These are phyloP conservation scores for Globisporangium carolinianum DNA, from an alignment of 352 stramenopile species.

Conservation along the genomic window DNA sequence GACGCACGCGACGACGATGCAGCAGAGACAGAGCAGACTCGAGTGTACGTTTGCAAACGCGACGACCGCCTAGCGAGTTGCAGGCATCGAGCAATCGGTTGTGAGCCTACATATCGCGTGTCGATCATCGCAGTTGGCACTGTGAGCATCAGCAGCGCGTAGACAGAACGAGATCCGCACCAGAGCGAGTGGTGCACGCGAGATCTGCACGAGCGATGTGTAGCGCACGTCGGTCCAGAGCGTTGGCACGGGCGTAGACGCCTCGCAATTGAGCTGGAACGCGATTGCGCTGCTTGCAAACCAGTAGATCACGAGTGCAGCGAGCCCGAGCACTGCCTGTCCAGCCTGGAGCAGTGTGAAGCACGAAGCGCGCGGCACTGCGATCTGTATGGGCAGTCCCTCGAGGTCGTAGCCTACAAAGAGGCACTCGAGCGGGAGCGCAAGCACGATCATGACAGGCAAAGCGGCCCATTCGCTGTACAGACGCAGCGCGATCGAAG, in stretches of 20 bases:
- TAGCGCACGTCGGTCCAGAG: conserved; percentile 61
- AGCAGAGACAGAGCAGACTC: conserved; percentile 22
- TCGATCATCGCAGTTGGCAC: too few relatives aligned
- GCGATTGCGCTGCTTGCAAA: conserved; percentile 22
- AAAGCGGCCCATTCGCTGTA: conserved; percentile 52
- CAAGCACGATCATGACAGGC: conserved; percentile 37
- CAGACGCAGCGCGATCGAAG: conserved; percentile 35
- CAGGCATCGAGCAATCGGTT: too few relatives aligned
- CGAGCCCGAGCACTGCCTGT: conserved; percentile 21
- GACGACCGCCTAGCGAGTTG: conserved; percentile 20
- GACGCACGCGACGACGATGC: conserved; percentile 24
- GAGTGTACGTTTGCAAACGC: conserved; percentile 34
- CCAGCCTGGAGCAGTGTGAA: conserved; percentile 29
- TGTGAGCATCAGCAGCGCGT: too few relatives aligned
- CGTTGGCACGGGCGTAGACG: conserved; percentile 34
- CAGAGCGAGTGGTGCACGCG: conserved; percentile 42
- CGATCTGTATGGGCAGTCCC: conserved; percentile 14
- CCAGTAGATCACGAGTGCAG: conserved; percentile 23
- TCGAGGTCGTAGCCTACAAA: conserved; percentile 31
- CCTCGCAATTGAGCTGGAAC: conserved; percentile 61
- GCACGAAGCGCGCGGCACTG: conserved; percentile 22
- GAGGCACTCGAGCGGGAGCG: conserved; percentile 41
- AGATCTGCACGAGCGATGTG: conserved; percentile 21
- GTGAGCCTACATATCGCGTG: too few relatives aligned
- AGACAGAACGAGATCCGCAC: conserved; percentile 13